These are phyloP conservation scores for Scleromitrula shiraiana DNA, from an alignment of 2,329 filamentous ascomycete species.

Conservation along the genomic window DNA sequence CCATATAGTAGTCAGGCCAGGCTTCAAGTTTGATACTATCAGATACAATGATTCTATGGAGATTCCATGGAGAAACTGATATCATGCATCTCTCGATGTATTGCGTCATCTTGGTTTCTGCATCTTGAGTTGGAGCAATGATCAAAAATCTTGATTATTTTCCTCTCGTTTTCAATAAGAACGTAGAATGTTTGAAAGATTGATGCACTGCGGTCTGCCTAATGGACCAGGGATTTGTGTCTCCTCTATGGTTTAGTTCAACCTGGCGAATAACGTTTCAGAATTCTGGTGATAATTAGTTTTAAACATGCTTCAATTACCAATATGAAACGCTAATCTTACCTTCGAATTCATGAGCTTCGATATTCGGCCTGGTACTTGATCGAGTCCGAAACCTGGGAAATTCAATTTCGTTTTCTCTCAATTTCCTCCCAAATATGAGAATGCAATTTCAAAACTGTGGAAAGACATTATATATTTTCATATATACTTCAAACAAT, in stretches of 20 bases:
- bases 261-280: constrained; percentile 17
- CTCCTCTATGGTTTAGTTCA: constrained; percentile 12
- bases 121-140: constrained; percentile 11
- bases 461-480: too few species aligned
- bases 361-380: too few species aligned
- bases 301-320: too few species aligned
- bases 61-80: constrained; percentile 10
- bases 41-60: constrained; percentile 16
- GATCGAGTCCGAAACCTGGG: too few species aligned
- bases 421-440: too few species aligned
- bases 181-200: not conserved
- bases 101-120: constrained; percentile 1
- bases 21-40: constrained; percentile 14
- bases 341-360: too few species aligned
- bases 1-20: constrained; percentile 21
- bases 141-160: constrained; percentile 12
- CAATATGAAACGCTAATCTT: too few species aligned
- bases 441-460: too few species aligned
- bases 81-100: not conserved
- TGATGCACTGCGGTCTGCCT: constrained; percentile 34
- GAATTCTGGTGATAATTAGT: too few species aligned
- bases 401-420: too few species aligned
- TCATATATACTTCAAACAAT: too few species aligned
- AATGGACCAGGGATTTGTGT: constrained; percentile 29
- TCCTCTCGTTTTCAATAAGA: not conserved